Evolutionary conservation across 352 stramenopile species (phyloP), one percentile per base, ranked within the genome.

Genomic region (Phytophthora sp.): DNA sequence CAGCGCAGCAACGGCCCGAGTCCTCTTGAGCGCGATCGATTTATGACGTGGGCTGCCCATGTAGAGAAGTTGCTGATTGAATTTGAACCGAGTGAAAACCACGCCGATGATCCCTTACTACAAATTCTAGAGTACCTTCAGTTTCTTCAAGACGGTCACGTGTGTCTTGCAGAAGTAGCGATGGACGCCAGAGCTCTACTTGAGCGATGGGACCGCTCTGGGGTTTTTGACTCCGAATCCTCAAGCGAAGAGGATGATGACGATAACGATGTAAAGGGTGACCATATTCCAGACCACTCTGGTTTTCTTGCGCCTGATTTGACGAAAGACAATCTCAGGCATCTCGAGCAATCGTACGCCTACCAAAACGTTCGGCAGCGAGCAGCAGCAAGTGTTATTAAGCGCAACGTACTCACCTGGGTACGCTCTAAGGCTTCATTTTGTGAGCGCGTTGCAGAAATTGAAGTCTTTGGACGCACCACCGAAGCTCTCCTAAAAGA

Each of bases 381-480:
- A 20, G 77, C 80, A 12, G 82, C 80, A 15, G 77, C 72, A 15
- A 74, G 72, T 31, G 45, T 88, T 35, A 88, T 92, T 55, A 89
- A 89, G 53, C 78, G 80, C 9, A 79, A 79, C 13, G 73, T 88
- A 0, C 48, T 89, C 23, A 45, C 26, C 10, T 92, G 82, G 82
- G 69, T 76, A 37, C 64, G 82, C 9, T 74, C 76, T 10, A 76
- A 74, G n/a, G 59, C 64, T 23, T 74, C 76, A 10, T 89, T 89
- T 26, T 68, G 69, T 42, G 63, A 81, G 15, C 79, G 82, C 13
- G 79, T 89, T 7, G 77, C 79, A 1, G 78, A 92, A 63, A 72
- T 92, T 24, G 45, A 87, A 44, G 43, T 82, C 9, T 89, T 89
- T 52, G 80, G 80, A 17, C 85, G 77, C 11, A 89, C 78, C 15